These are phyloP conservation scores for Ascoidea tarda DNA, from an alignment of 805 yeast species.

Conservation along the genomic window DNA sequence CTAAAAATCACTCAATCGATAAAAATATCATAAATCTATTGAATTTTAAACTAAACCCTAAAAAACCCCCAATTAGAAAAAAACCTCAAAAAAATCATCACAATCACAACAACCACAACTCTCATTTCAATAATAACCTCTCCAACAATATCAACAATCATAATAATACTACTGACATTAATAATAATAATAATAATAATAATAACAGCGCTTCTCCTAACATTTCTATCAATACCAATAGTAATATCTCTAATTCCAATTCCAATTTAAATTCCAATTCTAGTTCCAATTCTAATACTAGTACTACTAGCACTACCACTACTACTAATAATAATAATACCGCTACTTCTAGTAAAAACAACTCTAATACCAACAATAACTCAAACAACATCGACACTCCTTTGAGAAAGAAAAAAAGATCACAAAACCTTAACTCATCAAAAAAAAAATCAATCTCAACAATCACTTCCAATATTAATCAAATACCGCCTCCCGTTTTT, in stretches of 20 bases:
- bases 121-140: constrained; percentile 6
- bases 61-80: constrained; percentile 28
- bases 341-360: background rate
- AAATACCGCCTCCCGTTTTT: background rate
- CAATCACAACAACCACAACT: constrained; percentile 19
- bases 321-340: constrained; percentile 12
- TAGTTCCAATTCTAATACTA: background rate
- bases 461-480: too few species aligned
- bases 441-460: too few species aligned
- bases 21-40: constrained; percentile 38
- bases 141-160: constrained; percentile 1
- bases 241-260: background rate
- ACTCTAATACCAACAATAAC: too few species aligned
- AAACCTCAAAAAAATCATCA: constrained; percentile 15
- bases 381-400: too few species aligned
- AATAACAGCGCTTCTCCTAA: constrained; percentile 1
- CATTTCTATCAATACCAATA: background rate
- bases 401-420: too few species aligned
- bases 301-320: constrained; percentile 13
- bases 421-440: too few species aligned
- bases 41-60: constrained; percentile 34
- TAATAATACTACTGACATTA: constrained; percentile 1
- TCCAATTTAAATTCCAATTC: constrained; percentile 11
- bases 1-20: constrained; percentile 33
- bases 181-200: constrained; percentile 10